Evolutionary conservation across 78 protist species (phyloP).

Genomic region (Pigoraptor vietnamica): DNA sequence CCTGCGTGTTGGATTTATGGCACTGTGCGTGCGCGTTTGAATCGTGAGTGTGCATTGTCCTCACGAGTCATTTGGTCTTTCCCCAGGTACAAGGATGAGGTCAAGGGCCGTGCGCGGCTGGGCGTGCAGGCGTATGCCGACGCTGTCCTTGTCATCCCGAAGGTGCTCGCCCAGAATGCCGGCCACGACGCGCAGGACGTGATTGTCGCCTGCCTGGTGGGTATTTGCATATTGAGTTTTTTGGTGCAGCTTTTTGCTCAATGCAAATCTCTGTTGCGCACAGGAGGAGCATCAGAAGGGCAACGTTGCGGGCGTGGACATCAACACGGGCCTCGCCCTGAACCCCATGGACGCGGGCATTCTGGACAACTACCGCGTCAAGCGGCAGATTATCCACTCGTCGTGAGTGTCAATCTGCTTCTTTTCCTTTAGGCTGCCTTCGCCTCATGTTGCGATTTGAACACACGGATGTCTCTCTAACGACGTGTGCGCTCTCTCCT

Average conservation of each 20-base stretch:
- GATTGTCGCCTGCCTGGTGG: slow-evolving; percentile 69
- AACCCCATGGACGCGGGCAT: slow-evolving; percentile 90
- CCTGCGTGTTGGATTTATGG: background rate
- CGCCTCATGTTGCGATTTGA: background rate
- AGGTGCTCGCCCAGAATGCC: slow-evolving; percentile 91
- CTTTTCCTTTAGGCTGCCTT: background rate
- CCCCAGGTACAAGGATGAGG: slow-evolving; percentile 34
- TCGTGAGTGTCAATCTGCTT: background rate
- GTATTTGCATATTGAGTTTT: background rate
- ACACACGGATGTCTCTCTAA: background rate
- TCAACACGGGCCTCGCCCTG: slow-evolving; percentile 87
- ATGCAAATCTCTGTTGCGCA: background rate
- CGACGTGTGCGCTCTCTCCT: background rate
- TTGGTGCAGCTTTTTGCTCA: background rate
- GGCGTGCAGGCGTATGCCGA: slow-evolving; percentile 94
- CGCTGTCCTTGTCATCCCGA: slow-evolving; percentile 94
- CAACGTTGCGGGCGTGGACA: slow-evolving; percentile 82
- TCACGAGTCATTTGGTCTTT: background rate
- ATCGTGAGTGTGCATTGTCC: no score
- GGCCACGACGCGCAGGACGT: slow-evolving; percentile 93
- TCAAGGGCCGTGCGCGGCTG: slow-evolving; percentile 58
- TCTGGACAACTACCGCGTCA: slow-evolving; percentile 93
- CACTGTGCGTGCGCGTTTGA: background rate
- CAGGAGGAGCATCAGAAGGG: slow-evolving; percentile 66
- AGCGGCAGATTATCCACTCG: slow-evolving; percentile 83